Conservation (phyloP, 2,329 filamentous ascomycete genomes). For the Fusarium fujikuroi region DNA sequence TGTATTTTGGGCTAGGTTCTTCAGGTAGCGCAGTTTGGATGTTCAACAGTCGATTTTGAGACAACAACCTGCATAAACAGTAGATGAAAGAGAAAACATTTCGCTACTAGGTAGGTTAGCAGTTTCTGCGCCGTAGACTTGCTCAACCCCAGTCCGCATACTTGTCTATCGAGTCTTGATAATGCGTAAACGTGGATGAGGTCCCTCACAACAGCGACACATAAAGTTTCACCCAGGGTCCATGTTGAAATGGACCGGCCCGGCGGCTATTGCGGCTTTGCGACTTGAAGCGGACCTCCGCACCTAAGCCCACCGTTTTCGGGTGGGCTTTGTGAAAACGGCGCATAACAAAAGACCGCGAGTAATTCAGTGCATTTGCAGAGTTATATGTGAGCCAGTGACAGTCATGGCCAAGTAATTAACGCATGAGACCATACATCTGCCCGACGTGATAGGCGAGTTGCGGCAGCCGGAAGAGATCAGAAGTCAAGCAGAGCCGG, state of each 20-base stretch:
- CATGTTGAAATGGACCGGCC: constrained; percentile 40
- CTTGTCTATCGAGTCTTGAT: not conserved
- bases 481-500: not conserved
- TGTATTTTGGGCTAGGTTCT: constrained; percentile 31
- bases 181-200: not conserved
- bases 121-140: constrained; percentile 19
- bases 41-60: constrained; percentile 30
- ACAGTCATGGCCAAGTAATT: not conserved
- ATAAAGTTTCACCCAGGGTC: constrained; percentile 21
- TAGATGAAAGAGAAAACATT: constrained; percentile 12
- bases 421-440: not conserved
- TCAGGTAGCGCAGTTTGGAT: constrained; percentile 24
- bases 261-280: constrained; percentile 46
- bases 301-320: constrained; percentile 25
- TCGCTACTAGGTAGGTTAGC: not conserved
- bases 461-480: not conserved
- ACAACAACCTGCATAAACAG: constrained; percentile 16
- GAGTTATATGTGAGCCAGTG: not conserved
- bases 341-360: not conserved
- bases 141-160: not conserved
- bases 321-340: constrained; percentile 23
- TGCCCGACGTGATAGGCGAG: not conserved
- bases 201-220: constrained; percentile 2
- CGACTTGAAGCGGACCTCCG: constrained; percentile 26
- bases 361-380: not conserved